Base-by-base conservation (phyloP, 2,329 filamentous ascomycete genomes). In the Colletotrichum sp. region DNA sequence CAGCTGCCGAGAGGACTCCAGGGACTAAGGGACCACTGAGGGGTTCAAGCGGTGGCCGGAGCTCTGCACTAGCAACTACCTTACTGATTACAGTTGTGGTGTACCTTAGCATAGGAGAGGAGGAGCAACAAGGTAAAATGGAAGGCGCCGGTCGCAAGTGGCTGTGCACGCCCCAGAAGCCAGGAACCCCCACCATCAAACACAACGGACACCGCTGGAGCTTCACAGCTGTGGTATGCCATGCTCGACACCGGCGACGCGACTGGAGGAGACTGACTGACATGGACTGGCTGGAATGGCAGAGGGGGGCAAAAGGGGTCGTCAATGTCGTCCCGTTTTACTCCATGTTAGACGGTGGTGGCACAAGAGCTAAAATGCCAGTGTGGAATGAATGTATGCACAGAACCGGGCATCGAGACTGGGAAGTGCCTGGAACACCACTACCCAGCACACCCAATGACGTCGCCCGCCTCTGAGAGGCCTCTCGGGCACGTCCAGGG, bases 391-490 rank as follows among this genome's bases (percentile, higher is more conserved):
- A 33, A 13, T 33, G 33, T 59, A 29, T n/a, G n/a, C 43, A 51
- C 43, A 21, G 43, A 21, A 59, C 57, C 15, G 29, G 33, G 34
- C 34, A 27, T 38, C n/a, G 43, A 36, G 67, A 43, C 70, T 33
- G 70, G 70, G 61, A 61, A 38, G 36, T 24, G 47, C 67, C 63
- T 73, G 71, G 36, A 55, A 70, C 27, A 33, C 31, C 27, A 16
- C 34, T 12, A 8, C n/a, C 27, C 15, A 31, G 34, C 54, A 55
- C 21, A 59, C 29, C 71, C 62, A 73, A 73, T 73, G 71, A 73
- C 71, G 72, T 73, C 72, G 68, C 68, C 34, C 68, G 55, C 71
- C 68, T 34, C 63, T 27, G 62, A 73, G 72, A 73, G 72, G 72
- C 72, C 72, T 73, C 72, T 73, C 68, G 62, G 47, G 67, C 67